Evolutionary conservation across 148 eudicot species (phyloP), one percentile per base, ranked within the genome.

Genomic region (Camellia granthamiana): DNA sequence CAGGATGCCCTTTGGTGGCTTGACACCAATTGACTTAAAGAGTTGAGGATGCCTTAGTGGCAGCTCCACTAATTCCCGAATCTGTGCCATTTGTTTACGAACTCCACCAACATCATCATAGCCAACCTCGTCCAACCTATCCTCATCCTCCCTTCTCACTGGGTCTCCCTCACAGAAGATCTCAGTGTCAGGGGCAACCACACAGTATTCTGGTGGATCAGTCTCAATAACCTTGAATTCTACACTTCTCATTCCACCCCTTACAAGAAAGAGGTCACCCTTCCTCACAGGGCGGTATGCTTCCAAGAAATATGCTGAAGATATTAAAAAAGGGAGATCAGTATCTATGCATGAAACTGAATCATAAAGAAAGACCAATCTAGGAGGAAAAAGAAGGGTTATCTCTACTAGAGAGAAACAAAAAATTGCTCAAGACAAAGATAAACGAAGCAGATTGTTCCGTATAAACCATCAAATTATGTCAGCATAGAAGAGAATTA

Each of bases 21-120:
- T 93, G 54, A 93, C 98, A 81, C 98, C 98, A 73, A 93, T 92
- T 7, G 98, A 92, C 80, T 93, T 93, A 42, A 93, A 93, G 44
- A 93, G 92, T 71, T 93, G 98, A 19, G 98, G 98, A 75, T 93
- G 98, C 75, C 98, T 84, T 23, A 93, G 72, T 14, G 98, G 98
- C 55, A 93, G 83, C 84, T 93, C 98, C 56, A 93, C 98, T 66
- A 93, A 73, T 77, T 93, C 98, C 66, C 98, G 85, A 75, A 93
- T 93, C 78, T 93, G 98, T 23, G 98, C 98, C 98, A 93, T 93
- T 84, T 93, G 98, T 74, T 93, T 93, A 76, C 95, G 85, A 8
- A 93, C 96, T 5, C 98, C 98, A 82, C 98, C 98, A 73, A 93
- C 98, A 83, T 93, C 98, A 85, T 93, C 98, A 84, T 93, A 93